A percentile compares a stretch with the other conserved stretches of the same genome.
phyloP scores from a whole-genome alignment of 768 basidiomycete species.

The Tulasnella sp. region DNA sequence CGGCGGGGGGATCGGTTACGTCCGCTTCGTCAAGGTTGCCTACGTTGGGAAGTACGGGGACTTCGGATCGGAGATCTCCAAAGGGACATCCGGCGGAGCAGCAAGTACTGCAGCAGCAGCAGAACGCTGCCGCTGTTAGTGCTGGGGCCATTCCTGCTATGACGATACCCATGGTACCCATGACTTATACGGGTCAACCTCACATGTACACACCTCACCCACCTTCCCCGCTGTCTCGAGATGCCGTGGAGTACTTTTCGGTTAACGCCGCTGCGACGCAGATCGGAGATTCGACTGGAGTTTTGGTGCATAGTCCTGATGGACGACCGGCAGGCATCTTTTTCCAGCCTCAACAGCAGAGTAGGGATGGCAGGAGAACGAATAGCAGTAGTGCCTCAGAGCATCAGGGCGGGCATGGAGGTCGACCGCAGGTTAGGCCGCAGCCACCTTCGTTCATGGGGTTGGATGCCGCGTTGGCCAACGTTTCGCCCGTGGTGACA shows the following conservation, averaged over 20 bases:
- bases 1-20: not conserved
- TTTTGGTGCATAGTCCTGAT: conserved; percentile 90
- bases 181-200: conserved; percentile 24
- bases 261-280: conserved; percentile 55
- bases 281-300: conserved; percentile 78
- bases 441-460: conserved; percentile 15
- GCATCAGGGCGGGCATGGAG: not conserved
- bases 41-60: not conserved
- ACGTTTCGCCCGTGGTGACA: conserved; percentile 9
- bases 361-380: conserved; percentile 11
- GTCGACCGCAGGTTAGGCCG: not conserved
- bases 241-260: conserved; percentile 67
- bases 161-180: conserved; percentile 15
- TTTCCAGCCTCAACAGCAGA: conserved; percentile 68
- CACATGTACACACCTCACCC: conserved; percentile 27
- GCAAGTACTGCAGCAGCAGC: conserved; percentile 29
- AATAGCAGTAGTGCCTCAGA: conserved; percentile 2
- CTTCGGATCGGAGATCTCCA: conserved; percentile 29
- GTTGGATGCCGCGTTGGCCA: conserved; percentile 8
- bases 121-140: not conserved
- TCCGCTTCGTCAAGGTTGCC: conserved; percentile 11
- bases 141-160: not conserved
- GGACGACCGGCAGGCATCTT: conserved; percentile 95
- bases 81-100: conserved; percentile 32
- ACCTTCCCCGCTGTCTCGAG: conserved; percentile 30